These are phyloP conservation scores for Leccinum proximum DNA, from an alignment of 1,284 basidiomycete genomes.

Conservation along the genomic window DNA sequence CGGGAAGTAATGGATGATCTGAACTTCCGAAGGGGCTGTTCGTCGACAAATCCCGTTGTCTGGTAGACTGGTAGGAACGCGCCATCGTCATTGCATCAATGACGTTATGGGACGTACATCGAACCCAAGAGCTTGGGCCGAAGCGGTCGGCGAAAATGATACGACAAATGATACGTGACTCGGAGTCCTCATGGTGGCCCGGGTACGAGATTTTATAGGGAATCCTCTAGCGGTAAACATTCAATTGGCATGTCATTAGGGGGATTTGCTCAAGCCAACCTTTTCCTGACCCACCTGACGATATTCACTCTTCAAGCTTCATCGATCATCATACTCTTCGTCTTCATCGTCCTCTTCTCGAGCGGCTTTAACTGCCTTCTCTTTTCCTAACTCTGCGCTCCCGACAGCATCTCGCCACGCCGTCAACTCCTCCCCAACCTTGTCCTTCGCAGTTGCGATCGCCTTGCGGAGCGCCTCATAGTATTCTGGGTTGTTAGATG, in stretches of 20 bases:
- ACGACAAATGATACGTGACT: background rate
- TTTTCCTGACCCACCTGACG: background rate
- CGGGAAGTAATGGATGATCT: too few species aligned
- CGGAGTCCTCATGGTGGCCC: background rate
- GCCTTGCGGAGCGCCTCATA: constrained; percentile 48
- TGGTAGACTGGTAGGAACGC: too few species aligned
- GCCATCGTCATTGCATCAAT: too few species aligned
- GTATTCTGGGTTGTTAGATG: constrained; percentile 34
- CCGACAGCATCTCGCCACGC: constrained; percentile 69
- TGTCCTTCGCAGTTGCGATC: constrained; percentile 47
- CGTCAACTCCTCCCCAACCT: constrained; percentile 62
- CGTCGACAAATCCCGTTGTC: too few species aligned
- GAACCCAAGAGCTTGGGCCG: background rate
- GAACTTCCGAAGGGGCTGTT: too few species aligned
- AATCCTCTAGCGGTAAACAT: background rate
- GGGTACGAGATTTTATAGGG: background rate
- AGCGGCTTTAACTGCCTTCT: constrained; percentile 38
- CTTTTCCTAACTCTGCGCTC: constrained; percentile 51
- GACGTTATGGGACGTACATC: too few species aligned
- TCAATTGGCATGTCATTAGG: background rate
- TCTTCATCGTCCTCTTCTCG: constrained; percentile 38
- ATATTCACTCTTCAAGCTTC: background rate
- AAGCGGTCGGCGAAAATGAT: background rate
- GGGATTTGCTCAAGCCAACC: background rate
- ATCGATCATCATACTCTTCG: constrained; percentile 16